Evolutionary conservation across 345 rosid genomes (phyloP).

Genomic region (Rubroshorea leprosula): DNA sequence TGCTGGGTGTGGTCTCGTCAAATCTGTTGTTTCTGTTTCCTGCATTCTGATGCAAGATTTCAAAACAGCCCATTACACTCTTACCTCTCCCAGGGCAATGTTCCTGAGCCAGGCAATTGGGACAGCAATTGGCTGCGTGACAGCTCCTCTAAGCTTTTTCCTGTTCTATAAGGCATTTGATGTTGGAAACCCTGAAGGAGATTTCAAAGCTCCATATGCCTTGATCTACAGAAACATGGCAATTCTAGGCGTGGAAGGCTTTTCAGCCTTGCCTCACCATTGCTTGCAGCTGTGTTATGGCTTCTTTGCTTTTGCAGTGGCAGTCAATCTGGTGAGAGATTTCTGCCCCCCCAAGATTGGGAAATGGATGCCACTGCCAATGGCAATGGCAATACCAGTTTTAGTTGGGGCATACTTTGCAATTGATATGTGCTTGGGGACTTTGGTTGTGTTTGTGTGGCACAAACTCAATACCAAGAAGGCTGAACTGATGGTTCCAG

Average conservation of each 20-base stretch:
- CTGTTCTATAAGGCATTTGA: constrained; percentile 86
- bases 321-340: constrained; percentile 61
- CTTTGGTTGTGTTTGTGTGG: constrained; percentile 54
- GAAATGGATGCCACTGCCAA: constrained; percentile 83
- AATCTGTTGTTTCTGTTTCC: constrained; percentile 82
- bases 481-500: constrained; percentile 80
- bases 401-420: constrained; percentile 92
- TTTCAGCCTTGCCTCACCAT: constrained; percentile 57
- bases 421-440: constrained; percentile 81
- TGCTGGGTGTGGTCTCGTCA: constrained; percentile 83
- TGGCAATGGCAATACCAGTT: constrained; percentile 83
- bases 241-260: constrained; percentile 48
- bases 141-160: constrained; percentile 81
- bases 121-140: constrained; percentile 62
- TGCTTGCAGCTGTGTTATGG: constrained; percentile 50
- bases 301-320: constrained; percentile 70
- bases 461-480: constrained; percentile 49
- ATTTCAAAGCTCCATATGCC: constrained; percentile 88
- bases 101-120: constrained; percentile 78
- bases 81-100: constrained; percentile 87
- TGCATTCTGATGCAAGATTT: constrained; percentile 95
- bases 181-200: constrained; percentile 79
- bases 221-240: constrained; percentile 89
- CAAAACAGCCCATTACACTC: constrained; percentile 78
- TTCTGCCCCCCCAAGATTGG: constrained; percentile 52